Base-by-base conservation (phyloP, 768 basidiomycete genomes). In the Lactarius deliciosus region DNA sequence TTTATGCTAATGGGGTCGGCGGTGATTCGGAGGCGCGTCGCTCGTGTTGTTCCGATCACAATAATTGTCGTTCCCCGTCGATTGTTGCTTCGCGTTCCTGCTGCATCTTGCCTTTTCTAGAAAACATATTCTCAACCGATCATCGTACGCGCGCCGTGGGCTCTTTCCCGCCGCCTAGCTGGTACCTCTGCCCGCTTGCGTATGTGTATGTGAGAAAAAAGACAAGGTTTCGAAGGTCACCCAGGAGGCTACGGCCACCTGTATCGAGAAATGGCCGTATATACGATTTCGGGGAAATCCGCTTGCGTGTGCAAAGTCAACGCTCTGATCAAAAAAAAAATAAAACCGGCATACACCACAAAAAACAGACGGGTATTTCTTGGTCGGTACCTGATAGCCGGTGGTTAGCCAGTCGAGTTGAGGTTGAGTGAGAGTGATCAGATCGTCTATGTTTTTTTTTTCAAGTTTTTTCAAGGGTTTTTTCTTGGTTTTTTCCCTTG, bases 71-170 rank as follows among this genome's bases (percentile, higher is more conserved):
- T 45, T 45, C 45, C 20, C 18, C 9, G 45, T n/a, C 20, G 45
- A 45, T 38, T 38, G 36, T 38, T 38, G 36, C 20, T 45, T 1
- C n/a, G n/a, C 45, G 41, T 41, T 41, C 41, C 41, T 41, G 10
- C 45, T 47, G 45, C 45, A 50, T 22, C 47, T 50, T 50, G 22
- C 47, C 47, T 50, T 50, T 50, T 50, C 47, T 20, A 25, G 47
- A 45, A 22, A 47, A 50, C 47, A 25, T 50, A 22, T 50, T 25
- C 25, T 25, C 25, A 53, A 13, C 25, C 50, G 50, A 53, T 53
- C 50, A 53, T 25, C 47, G 22, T 50, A 50, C 22, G 22, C 25
- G n/a, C 45, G 50, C 13, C 25, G 50, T 53, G 50, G 50, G 13
- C 50, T 13, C 16, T 22, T 53, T 53, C 50, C 25, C 25, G 25